A percentile compares a stretch with the other conserved stretches of the same genome.
Conservation (phyloP, 1,284 basidiomycete species). For the Naganishia liquefaciens region DNA sequence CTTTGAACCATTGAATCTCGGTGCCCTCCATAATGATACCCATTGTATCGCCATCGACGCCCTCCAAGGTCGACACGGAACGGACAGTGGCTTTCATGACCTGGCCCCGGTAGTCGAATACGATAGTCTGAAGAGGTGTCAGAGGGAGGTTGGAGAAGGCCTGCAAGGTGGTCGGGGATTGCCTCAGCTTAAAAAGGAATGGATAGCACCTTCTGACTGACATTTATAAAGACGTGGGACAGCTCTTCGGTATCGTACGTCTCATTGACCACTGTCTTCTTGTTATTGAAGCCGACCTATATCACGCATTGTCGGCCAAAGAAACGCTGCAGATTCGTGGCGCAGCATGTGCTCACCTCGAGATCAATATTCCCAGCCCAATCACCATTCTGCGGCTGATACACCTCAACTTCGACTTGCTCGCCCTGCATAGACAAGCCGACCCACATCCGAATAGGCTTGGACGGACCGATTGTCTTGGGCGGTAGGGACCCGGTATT, state of each 20-base stretch:
- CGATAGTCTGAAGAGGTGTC: conserved; percentile 67
- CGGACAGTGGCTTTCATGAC: conserved; percentile 75
- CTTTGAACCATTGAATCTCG: conserved; percentile 85
- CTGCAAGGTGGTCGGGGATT: conserved; percentile 52
- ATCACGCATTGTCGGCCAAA: conserved; percentile 9
- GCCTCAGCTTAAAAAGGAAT: neutral
- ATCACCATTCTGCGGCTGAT: conserved; percentile 63
- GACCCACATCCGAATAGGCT: conserved; percentile 72
- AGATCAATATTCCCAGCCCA: conserved; percentile 78
- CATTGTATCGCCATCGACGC: conserved; percentile 57
- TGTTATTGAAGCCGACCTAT: conserved; percentile 67
- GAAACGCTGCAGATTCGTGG: no score
- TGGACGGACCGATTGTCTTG: conserved; percentile 62
- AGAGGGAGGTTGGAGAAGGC: conserved; percentile 66
- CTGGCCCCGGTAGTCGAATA: conserved; percentile 89
- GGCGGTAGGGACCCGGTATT: conserved; percentile 64
- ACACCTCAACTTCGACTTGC: conserved; percentile 66
- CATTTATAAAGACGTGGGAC: conserved; percentile 67
- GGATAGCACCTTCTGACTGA: conserved; percentile 35
- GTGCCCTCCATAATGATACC: conserved; percentile 90
- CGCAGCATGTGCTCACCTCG: conserved; percentile 55
- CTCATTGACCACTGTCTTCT: conserved; percentile 66
- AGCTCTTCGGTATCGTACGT: conserved; percentile 85
- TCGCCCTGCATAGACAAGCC: conserved; percentile 77
- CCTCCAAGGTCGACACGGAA: conserved; percentile 61